These are phyloP conservation scores for Scutellospora calospora DNA, from an alignment of 371 early-diverging fungal species.

Conservation along the genomic window DNA sequence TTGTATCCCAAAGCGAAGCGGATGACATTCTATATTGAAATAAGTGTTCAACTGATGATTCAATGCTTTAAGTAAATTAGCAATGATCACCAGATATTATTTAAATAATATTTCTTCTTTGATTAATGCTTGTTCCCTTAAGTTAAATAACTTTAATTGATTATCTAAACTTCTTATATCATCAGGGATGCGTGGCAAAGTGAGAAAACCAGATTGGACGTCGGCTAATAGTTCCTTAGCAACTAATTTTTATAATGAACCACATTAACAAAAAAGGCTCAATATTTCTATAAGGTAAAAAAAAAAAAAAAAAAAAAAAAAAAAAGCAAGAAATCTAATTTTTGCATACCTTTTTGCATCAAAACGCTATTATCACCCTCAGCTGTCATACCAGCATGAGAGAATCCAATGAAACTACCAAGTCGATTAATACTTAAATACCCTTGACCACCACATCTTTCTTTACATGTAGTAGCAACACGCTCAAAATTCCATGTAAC, in stretches of 20 bases:
- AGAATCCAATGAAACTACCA: slow-evolving; percentile 59
- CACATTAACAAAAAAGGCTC: background rate
- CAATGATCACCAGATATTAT: background rate
- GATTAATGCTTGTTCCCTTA: slow-evolving; percentile 60
- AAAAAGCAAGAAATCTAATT: no score
- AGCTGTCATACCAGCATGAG: slow-evolving; percentile 55
- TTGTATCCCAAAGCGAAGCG: background rate
- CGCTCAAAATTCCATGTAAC: slow-evolving; percentile 76
- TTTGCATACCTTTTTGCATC: slow-evolving; percentile 47
- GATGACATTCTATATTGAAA: no score
- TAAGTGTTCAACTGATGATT: background rate
- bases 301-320: no score
- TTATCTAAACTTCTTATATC: slow-evolving; percentile 52
- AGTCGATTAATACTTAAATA: slow-evolving; percentile 68
- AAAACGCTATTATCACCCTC: slow-evolving; percentile 51
- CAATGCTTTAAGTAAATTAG: background rate
- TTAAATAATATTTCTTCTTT: slow-evolving; percentile 50
- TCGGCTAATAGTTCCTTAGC: slow-evolving; percentile 73
- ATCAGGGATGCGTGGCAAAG: slow-evolving; percentile 51
- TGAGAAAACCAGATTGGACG: slow-evolving; percentile 56
- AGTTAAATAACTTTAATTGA: slow-evolving; percentile 59
- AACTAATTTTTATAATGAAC: slow-evolving; percentile 48
- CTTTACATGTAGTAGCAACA: slow-evolving; percentile 68
- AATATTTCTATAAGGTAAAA: slow-evolving; percentile 30
- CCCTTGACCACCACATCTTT: slow-evolving; percentile 81